Evolutionary conservation across 2,329 filamentous ascomycete genomes (phyloP), one percentile per base, ranked within the genome.

Genomic region (Xylariaceae sp.): DNA sequence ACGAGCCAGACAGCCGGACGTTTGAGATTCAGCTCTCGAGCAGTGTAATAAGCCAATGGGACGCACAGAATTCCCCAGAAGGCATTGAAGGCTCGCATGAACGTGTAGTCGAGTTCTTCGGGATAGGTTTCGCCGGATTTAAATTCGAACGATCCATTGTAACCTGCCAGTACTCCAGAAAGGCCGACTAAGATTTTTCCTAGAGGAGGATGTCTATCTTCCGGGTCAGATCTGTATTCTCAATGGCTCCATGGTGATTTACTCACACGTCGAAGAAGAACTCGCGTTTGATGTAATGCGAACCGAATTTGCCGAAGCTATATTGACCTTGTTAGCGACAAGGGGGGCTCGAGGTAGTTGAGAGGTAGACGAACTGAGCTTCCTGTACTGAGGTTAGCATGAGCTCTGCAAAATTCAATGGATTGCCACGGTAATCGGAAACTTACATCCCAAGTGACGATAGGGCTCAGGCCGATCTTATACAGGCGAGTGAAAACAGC

Each of bases 111-210:
- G 61, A 98, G 76, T 59, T 97, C 89, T 54, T 83, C 81, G 9
- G 93, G 93, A 64, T 98, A 98, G 41, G 80, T 89, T 62, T 97
- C 93, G 63, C 93, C 93, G 40, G 91, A 97, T 69, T 98, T 98
- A 78, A 98, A 98, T 63, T 98, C 93, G 68, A 98, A 98, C 3
- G 91, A 94, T 44, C 93, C 93, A 72, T 98, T 98, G 75, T 98
- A 98, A 52, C 91, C 91, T 53, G 91, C 94, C 47, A 98, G 77
- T 62, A 94, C 95, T 62, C 93, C 93, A 6, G 93, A 97, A 38
- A 98, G 78, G 49, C 93, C 93, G 55, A 98, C 91, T 42, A 98
- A 82, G 81, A 98, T 97, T 75, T 98, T 98, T 63, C 93, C 93
- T 47, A 98, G 81, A 41, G 93, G 93, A 51, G 93, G 93, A 67